Base-by-base conservation (phyloP, 78 protist species). In the Fonticula alba region DNA sequence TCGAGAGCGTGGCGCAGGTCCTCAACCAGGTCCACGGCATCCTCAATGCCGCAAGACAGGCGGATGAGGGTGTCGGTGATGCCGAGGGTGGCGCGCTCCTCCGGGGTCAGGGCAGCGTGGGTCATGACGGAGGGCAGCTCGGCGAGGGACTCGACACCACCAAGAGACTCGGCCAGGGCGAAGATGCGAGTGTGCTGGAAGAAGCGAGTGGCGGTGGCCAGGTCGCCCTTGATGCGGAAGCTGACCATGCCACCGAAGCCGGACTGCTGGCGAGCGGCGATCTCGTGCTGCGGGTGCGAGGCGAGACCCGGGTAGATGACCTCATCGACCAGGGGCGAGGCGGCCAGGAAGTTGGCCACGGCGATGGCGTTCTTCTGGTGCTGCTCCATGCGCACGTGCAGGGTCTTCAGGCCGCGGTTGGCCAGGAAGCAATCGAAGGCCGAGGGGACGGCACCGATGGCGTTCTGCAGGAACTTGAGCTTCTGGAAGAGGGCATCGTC, bases 31-130 rank as follows among this genome's bases (percentile, higher is more conserved):
- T 83, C 88, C 17, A 50, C 62, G 6, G 2, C 50, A 14, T 76
- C 73, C 60, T 83, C 88, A 15, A 83, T 29, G 27, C 88, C 88
- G 32, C 69, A 64, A 3, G 76, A 64, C 38, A 80, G 62, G 20
- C 88, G 71, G 50, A 83, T 15, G 36, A 83, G 66, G 33, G 53
- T 56, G 55, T 78, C 75, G 9, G 70, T 40, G 36, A 71, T 52
- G 47, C 67, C 69, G 31, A 61, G 51, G 17, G 36, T 26, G 26
- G 56, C 69, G 7, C 72, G 79, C 59, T 56, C 24, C 36, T 80
- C 84, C 1, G 75, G 62, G 1, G 77, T 66, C 14, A 83, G 41
- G n/a, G 75, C 60, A 0, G 75, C 81, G 69, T 83, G 88, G 5
- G 86, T 71, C 76, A 71, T 71, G 11, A 66, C 49, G 24, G 3